phyloP scores from a whole-genome alignment of 2,329 filamentous ascomycete genomes.

The Sporothrix brasiliensis region DNA sequence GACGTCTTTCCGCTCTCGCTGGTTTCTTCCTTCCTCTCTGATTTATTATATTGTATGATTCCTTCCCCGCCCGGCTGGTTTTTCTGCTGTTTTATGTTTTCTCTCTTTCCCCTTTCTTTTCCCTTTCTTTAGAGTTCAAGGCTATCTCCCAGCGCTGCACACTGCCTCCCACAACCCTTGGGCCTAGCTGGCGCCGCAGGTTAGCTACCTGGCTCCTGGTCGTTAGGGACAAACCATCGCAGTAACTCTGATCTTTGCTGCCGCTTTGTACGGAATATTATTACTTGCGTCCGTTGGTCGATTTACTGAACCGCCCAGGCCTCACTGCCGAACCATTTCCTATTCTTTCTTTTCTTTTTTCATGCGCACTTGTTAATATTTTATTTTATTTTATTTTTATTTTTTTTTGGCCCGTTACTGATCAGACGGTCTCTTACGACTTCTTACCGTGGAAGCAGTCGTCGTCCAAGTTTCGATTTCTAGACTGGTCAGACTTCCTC shows the following conservation, averaged over 20 bases:
- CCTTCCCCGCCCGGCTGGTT: conserved; percentile 48
- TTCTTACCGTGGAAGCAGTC: too few species aligned
- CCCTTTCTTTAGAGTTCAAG: background rate
- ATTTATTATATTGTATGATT: background rate
- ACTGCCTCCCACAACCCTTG: background rate
- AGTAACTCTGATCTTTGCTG: background rate
- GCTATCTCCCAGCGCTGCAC: background rate
- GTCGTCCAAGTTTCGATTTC: background rate
- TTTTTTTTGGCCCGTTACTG: background rate
- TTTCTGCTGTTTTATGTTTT: background rate
- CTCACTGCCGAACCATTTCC: background rate
- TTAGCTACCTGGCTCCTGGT: conserved; percentile 6
- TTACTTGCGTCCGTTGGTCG: background rate
- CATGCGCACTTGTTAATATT: background rate
- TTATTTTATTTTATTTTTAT: too few species aligned
- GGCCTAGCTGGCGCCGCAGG: background rate
- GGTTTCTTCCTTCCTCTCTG: background rate
- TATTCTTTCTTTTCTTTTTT: background rate
- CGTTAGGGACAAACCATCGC: background rate
- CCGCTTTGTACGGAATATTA: background rate
- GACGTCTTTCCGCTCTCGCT: background rate
- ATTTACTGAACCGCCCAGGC: background rate
- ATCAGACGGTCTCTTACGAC: too few species aligned
- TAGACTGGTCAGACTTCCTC: background rate
- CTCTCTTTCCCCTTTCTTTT: background rate